These are phyloP conservation scores for Talaromyces trachyspermus DNA, from an alignment of 495 filamentous ascomycete genomes.

Conservation along the genomic window DNA sequence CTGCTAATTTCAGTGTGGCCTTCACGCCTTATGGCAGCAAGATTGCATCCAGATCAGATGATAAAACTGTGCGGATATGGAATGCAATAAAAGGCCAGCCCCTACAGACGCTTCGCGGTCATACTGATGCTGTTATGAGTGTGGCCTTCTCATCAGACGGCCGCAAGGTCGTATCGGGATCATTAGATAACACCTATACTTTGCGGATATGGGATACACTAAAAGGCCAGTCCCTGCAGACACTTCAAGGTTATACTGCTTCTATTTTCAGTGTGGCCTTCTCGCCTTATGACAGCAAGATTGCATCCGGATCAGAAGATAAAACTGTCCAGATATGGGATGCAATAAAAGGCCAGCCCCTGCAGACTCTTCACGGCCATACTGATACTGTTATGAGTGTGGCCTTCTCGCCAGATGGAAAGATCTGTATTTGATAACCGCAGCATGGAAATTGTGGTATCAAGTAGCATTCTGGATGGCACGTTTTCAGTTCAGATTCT, in stretches of 20 bases:
- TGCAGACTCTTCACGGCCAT: slow-evolving; percentile 15
- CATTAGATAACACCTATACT: slow-evolving; percentile 5
- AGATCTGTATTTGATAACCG: no score
- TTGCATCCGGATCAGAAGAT: slow-evolving; percentile 15
- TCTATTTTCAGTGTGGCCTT: no score
- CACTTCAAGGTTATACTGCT: no score
- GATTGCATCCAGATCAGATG: slow-evolving; percentile 14
- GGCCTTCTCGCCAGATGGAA: slow-evolving; percentile 16
- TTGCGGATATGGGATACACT: slow-evolving; percentile 18
- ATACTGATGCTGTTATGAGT: slow-evolving; percentile 12
- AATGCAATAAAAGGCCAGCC: background rate
- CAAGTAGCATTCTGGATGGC: no score
- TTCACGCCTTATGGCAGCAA: slow-evolving; percentile 14
- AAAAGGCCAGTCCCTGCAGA: no score
- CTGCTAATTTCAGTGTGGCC: no score
- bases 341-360: background rate
- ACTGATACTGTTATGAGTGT: slow-evolving; percentile 10
- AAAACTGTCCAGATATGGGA: slow-evolving; percentile 16
- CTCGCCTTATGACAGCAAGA: slow-evolving; percentile 12
- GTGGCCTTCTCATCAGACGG: slow-evolving; percentile 17
- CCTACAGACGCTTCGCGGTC: slow-evolving; percentile 11
- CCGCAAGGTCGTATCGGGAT: slow-evolving; percentile 13
- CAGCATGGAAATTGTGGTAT: no score
- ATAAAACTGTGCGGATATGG: slow-evolving; percentile 16
- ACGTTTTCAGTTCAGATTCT: background rate